phyloP scores from a whole-genome alignment of 1,284 basidiomycete genomes.

The Abortiporus biennis region DNA sequence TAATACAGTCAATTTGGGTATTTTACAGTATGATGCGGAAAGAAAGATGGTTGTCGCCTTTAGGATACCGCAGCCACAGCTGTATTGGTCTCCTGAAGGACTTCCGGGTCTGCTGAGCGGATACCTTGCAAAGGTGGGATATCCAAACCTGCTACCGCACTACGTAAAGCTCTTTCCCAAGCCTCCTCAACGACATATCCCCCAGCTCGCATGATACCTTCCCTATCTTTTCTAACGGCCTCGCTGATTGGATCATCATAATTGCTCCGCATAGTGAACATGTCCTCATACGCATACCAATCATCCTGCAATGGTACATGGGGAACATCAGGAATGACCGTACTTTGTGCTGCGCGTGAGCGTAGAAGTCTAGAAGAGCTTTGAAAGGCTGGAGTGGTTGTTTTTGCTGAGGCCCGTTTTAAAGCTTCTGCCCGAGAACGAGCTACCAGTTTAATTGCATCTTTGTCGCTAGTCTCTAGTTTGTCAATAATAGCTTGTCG shows the following conservation, averaged over 20 bases:
- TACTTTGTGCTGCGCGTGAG: slow-evolving; percentile 49
- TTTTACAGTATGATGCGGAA: too few species aligned
- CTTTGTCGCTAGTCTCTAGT: slow-evolving; percentile 68
- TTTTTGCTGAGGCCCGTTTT: slow-evolving; percentile 51
- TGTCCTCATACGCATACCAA: slow-evolving; percentile 71
- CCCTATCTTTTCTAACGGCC: slow-evolving; percentile 67
- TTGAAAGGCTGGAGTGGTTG: slow-evolving; percentile 34
- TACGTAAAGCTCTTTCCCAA: slow-evolving; percentile 81
- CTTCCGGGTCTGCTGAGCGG: slow-evolving; percentile 10
- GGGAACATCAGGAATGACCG: slow-evolving; percentile 65
- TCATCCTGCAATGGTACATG: slow-evolving; percentile 72
- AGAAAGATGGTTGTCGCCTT: too few species aligned
- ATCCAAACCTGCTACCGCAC: slow-evolving; percentile 73
- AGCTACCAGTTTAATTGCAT: slow-evolving; percentile 63
- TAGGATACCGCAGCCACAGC: too few species aligned
- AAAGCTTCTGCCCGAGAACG: slow-evolving; percentile 60
- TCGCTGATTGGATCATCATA: slow-evolving; percentile 74
- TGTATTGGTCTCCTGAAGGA: slow-evolving; percentile 14
- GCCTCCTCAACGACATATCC: slow-evolving; percentile 80
- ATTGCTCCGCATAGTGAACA: slow-evolving; percentile 43
- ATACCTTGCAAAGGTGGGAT: slow-evolving; percentile 34
- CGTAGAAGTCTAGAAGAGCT: slow-evolving; percentile 48
- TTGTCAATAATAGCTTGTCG: slow-evolving; percentile 75
- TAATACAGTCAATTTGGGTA: too few species aligned
- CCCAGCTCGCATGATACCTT: slow-evolving; percentile 79